phyloP scores from a whole-genome alignment of 2,329 filamentous ascomycete genomes.

The Camptophora hylomeconis region DNA sequence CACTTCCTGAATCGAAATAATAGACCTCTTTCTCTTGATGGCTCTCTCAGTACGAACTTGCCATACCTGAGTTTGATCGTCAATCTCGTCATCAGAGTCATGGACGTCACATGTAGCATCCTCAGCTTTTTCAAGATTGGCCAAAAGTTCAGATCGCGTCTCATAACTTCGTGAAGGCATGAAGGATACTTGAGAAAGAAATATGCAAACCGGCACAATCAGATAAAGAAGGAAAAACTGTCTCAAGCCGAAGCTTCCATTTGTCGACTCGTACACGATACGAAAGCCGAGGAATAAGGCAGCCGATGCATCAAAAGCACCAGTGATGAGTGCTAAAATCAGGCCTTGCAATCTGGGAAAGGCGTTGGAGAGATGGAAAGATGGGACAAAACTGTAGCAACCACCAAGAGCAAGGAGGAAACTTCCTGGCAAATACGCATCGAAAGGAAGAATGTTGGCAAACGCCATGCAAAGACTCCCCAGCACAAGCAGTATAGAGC shows the following conservation, averaged over 20 bases:
- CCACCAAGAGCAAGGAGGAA: conserved; percentile 64
- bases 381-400: conserved; percentile 67
- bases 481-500: conserved; percentile 50
- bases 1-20: conserved; percentile 56
- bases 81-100: conserved; percentile 38
- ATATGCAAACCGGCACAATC: conserved; percentile 53
- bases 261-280: conserved; percentile 51
- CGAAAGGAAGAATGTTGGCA: conserved; percentile 50
- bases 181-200: conserved; percentile 51
- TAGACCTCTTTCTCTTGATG: conserved; percentile 46
- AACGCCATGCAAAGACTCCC: conserved; percentile 63
- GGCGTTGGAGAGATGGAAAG: conserved; percentile 71
- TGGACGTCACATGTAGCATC: conserved; percentile 26
- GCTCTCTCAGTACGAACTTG: conserved; percentile 41
- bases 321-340: conserved; percentile 65
- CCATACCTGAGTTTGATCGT: conserved; percentile 34
- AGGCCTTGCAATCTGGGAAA: conserved; percentile 63
- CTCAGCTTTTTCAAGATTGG: conserved; percentile 44
- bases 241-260: conserved; percentile 30
- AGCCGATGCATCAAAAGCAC: conserved; percentile 70
- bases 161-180: conserved; percentile 65
- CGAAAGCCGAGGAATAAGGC: conserved; percentile 66
- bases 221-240: conserved; percentile 62
- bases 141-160: conserved; percentile 63
- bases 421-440: conserved; percentile 63